phyloP scores from a whole-genome alignment of 78 protist species.

The Dictyostelium intermedium region DNA sequence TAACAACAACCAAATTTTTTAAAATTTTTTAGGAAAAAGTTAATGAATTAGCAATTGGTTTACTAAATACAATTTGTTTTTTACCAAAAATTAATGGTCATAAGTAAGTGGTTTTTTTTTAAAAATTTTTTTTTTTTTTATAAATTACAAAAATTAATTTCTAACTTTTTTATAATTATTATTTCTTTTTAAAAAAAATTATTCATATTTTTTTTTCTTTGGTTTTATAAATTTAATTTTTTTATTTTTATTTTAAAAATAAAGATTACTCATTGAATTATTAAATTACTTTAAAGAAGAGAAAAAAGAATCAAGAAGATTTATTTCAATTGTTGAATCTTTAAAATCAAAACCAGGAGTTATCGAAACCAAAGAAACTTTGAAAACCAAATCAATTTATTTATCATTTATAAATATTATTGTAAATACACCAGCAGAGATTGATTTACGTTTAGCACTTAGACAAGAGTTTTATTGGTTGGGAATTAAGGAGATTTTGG shows the following conservation, averaged over 20 bases:
- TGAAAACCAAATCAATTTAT: slow-evolving; percentile 63
- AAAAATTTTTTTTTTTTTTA: background rate
- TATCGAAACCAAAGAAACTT: slow-evolving; percentile 35
- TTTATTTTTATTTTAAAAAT: background rate
- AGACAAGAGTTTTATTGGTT: slow-evolving; percentile 76
- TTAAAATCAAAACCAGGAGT: slow-evolving; percentile 26
- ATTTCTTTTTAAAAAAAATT: background rate
- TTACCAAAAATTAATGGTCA: slow-evolving; percentile 25
- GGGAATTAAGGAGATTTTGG: slow-evolving; percentile 72
- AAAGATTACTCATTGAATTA: slow-evolving; percentile 28
- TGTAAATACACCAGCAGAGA: slow-evolving; percentile 64
- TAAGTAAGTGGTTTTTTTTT: slow-evolving; percentile 6
- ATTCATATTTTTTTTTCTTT: background rate
- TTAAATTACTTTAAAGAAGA: slow-evolving; percentile 36
- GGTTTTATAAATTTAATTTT: background rate
- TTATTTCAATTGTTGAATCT: slow-evolving; percentile 51
- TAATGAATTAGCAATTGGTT: slow-evolving; percentile 69
- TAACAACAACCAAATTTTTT: background rate
- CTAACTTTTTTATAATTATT: background rate
- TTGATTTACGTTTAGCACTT: slow-evolving; percentile 54
- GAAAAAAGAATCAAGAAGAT: slow-evolving; percentile 45
- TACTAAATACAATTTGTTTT: slow-evolving; percentile 50
- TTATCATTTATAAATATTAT: slow-evolving; percentile 64
- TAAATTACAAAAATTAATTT: background rate
- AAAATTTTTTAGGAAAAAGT: slow-evolving; percentile 25